phyloP scores from a whole-genome alignment of 163 green algal species.

The Scenedesmus sp. region DNA sequence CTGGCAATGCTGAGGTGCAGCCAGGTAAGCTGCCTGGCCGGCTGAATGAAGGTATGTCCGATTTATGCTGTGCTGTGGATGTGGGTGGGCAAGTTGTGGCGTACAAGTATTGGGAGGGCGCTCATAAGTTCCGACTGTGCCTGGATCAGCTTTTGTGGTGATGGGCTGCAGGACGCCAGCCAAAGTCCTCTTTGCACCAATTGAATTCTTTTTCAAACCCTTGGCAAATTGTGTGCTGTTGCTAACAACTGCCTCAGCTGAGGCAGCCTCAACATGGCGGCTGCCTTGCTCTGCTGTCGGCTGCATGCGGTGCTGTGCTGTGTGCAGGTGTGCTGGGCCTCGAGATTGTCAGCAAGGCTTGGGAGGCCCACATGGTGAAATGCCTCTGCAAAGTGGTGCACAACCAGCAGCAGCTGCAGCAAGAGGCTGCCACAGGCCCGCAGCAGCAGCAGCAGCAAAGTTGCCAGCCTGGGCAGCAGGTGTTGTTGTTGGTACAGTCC shows the following conservation, averaged over 20 bases:
- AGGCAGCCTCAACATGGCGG: background rate
- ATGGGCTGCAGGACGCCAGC: no score
- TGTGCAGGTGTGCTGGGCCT: conserved; percentile 19
- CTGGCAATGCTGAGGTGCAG: background rate
- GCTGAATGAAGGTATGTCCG: no score
- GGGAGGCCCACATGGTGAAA: conserved; percentile 48
- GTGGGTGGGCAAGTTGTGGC: no score
- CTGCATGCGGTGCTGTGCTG: background rate
- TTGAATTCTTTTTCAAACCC: no score
- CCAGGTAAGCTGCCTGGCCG: background rate
- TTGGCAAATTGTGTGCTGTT: background rate
- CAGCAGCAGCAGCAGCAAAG: conserved; percentile 25
- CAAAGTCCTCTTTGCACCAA: no score
- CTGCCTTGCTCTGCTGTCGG: background rate
- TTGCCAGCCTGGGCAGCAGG: conserved; percentile 13
- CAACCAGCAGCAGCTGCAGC: conserved; percentile 10
- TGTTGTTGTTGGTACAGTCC: conserved; percentile 28
- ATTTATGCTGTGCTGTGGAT: no score
- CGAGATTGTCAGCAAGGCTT: conserved; percentile 16
- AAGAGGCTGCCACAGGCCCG: background rate
- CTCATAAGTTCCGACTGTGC: no score
- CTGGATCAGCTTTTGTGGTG: no score
- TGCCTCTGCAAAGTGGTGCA: conserved; percentile 37
- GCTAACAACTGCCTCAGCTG: background rate
- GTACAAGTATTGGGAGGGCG: no score